These are phyloP conservation scores for Calonectria crousiana DNA, from an alignment of 2,329 filamentous ascomycete species.

Conservation along the genomic window DNA sequence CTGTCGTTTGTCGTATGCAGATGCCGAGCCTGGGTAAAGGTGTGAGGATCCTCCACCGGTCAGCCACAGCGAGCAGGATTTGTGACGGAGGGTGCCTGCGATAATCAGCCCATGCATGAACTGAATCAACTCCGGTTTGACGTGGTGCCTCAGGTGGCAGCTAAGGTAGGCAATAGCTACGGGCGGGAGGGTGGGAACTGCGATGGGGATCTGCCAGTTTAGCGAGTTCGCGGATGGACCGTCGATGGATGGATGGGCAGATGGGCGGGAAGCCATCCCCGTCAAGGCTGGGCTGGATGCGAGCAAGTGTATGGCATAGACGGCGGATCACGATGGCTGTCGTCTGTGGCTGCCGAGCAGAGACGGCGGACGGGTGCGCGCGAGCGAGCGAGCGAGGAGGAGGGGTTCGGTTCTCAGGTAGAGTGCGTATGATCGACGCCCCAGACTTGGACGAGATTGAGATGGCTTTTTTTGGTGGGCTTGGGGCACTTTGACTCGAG, in stretches of 20 bases:
- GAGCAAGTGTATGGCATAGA: slow-evolving; percentile 18
- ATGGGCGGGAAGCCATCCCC: not conserved
- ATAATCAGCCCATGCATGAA: slow-evolving; percentile 46
- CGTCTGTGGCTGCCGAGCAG: not conserved
- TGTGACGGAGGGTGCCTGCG: slow-evolving; percentile 30
- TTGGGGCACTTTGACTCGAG: slow-evolving; percentile 38
- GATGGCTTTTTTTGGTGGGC: slow-evolving; percentile 26
- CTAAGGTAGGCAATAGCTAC: not conserved
- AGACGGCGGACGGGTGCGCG: not conserved
- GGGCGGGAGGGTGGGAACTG: slow-evolving; percentile 10
- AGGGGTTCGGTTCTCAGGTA: slow-evolving; percentile 36
- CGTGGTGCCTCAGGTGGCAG: slow-evolving; percentile 27
- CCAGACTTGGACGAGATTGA: slow-evolving; percentile 38
- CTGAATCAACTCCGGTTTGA: slow-evolving; percentile 34
- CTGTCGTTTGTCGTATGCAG: slow-evolving; percentile 28
- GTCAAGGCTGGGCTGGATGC: not conserved
- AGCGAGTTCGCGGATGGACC: slow-evolving; percentile 21
- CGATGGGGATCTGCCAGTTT: slow-evolving; percentile 22
- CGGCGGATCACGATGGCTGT: not conserved
- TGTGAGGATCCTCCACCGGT: slow-evolving; percentile 32
- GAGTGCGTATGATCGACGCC: slow-evolving; percentile 45
- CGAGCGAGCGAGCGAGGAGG: not conserved
- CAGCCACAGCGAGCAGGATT: slow-evolving; percentile 41
- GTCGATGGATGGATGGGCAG: not conserved
- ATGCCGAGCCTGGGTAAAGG: slow-evolving; percentile 30